Evolutionary conservation across 140 eudicot species (phyloP).

Genomic region (Erigeron philadelphicus): DNA sequence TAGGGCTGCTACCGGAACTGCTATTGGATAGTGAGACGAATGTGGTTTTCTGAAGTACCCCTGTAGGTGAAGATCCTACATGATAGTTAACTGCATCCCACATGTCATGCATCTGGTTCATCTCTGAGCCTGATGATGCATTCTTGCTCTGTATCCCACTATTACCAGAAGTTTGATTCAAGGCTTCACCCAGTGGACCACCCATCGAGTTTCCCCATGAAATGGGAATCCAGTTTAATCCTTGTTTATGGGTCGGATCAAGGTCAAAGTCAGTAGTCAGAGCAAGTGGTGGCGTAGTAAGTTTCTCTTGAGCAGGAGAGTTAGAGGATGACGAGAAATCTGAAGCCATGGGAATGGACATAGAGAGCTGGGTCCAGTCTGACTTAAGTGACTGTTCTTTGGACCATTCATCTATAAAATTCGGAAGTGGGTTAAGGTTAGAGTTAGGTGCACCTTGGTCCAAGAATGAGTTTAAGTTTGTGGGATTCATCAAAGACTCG

Average conservation of each 20-base stretch:
- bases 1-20: constrained; percentile 70
- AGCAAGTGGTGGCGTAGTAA: constrained; percentile 40
- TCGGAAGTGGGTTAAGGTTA: constrained; percentile 40
- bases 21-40: constrained; percentile 75
- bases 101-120: constrained; percentile 31
- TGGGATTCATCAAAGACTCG: constrained; percentile 35
- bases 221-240: constrained; percentile 55
- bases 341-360: constrained; percentile 77
- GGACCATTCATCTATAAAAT: constrained; percentile 55
- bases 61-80: constrained; percentile 73
- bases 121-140: constrained; percentile 25
- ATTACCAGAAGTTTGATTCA: constrained; percentile 43
- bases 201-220: constrained; percentile 72
- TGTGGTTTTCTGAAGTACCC: constrained; percentile 61
- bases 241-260: constrained; percentile 37
- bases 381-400: constrained; percentile 49
- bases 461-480: constrained; percentile 36
- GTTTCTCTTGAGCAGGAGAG: constrained; percentile 57
- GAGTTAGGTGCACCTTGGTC: constrained; percentile 37
- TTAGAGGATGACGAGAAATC: constrained; percentile 58
- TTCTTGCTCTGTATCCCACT: constrained; percentile 34
- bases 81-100: constrained; percentile 49
- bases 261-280: constrained; percentile 53
- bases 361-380: constrained; percentile 92
- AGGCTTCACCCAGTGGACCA: constrained; percentile 77